phyloP scores from a whole-genome alignment of 2,329 filamentous ascomycete species.

The Rhinocladiella mackenziei region DNA sequence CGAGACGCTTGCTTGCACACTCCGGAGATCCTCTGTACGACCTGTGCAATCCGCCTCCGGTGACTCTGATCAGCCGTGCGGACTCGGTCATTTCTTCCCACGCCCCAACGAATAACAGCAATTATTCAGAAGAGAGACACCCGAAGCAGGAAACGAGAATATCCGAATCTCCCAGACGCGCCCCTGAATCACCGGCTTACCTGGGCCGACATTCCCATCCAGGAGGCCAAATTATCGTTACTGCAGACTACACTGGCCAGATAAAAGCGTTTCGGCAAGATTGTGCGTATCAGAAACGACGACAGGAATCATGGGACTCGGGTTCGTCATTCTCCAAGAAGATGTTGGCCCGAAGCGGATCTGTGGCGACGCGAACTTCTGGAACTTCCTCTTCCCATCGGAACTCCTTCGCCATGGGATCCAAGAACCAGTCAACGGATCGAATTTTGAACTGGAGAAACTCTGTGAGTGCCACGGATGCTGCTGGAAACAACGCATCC shows the following conservation, averaged over 20 bases:
- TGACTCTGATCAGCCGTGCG: constrained; percentile 71
- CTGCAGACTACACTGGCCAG: constrained; percentile 78
- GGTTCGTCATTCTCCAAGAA: constrained; percentile 71
- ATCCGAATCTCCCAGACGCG: constrained; percentile 38
- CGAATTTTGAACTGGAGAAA: constrained; percentile 87
- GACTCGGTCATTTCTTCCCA: constrained; percentile 56
- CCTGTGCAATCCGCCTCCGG: constrained; percentile 88
- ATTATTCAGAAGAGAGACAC: constrained; percentile 33
- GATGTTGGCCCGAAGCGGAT: constrained; percentile 53
- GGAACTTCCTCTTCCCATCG: constrained; percentile 43
- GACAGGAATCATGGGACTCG: constrained; percentile 72
- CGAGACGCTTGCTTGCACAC: constrained; percentile 69
- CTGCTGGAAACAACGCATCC: constrained; percentile 39
- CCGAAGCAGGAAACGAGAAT: constrained; percentile 19
- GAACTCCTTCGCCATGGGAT: constrained; percentile 31
- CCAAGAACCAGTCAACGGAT: constrained; percentile 56
- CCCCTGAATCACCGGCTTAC: constrained; percentile 71
- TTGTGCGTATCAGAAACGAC: constrained; percentile 76
- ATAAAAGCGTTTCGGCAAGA: constrained; percentile 97
- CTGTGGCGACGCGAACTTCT: constrained; percentile 55
- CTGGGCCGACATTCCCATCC: constrained; percentile 69
- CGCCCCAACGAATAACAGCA: constrained; percentile 41
- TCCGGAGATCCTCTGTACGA: constrained; percentile 95
- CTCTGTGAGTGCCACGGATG: constrained; percentile 54
- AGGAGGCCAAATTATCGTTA: constrained; percentile 86